Base-by-base conservation (phyloP, 2,329 filamentous ascomycete species). In the Botrytis fragariae region DNA sequence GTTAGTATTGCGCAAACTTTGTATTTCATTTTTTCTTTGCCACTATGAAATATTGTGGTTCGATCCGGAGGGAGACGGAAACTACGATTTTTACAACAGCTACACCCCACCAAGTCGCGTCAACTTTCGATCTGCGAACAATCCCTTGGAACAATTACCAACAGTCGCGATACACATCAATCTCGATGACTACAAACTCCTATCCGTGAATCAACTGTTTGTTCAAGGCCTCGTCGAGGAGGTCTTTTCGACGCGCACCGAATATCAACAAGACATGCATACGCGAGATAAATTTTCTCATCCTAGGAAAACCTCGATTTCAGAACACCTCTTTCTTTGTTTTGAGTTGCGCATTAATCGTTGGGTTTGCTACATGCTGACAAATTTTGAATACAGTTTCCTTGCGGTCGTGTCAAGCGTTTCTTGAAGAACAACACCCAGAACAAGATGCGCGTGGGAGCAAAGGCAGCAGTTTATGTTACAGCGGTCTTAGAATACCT, bases 351-450 rank as follows among this genome's bases (percentile, higher is more conserved):
- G 62, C 73, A 72, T 22, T 16, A 29, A 29, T 32, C 25, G 10
- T 48, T n/a, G 4, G 12, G 39, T 42, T 20, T 39, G 10, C 25
- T 39, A 29, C 25, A 69, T 77, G 73, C 82, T 84, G 77, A 83
- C 79, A 77, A 77, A 77, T 77, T 77, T 48, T 70, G 62, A 67
- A 68, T 77, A 74, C 82, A 99, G 96, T 99, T 99, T 84, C 96
- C 96, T 75, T 99, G 96, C 84, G 96, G 96, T 86, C 96, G 96
- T 92, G 96, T 99, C 85, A 99, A 99, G 92, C 95, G 96, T 87
- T 98, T 98, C 87, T 88, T 99, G 83, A 98, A 98, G 90, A 94
- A 94, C 84, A 98, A 98, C 86, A 98, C 96, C 68, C 96, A 98
- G 83, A 97, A 98, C 86, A 98, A 98, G 88, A 98, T 98, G 93